Evolutionary conservation across 2,329 filamentous ascomycete species (phyloP).

Genomic region (Epicoccum nigrum): DNA sequence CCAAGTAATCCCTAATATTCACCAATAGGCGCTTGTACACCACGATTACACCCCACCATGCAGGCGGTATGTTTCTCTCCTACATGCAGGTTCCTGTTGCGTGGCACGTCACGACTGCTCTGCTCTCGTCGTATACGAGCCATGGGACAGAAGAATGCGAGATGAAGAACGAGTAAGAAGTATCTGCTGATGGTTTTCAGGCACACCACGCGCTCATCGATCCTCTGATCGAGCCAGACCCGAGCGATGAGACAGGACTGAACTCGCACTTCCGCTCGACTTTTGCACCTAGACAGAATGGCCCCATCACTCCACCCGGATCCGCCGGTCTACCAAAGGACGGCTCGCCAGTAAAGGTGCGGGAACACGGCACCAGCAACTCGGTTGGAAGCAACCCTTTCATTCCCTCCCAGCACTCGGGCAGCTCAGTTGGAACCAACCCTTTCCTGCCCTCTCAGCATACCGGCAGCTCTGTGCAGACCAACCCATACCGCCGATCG

Average conservation of each 20-base stretch:
- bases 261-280: slow-evolving; percentile 62
- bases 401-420: slow-evolving; percentile 31
- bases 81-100: neutral
- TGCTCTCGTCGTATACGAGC: neutral
- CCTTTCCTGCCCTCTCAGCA: slow-evolving; percentile 39
- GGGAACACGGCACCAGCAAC: slow-evolving; percentile 24
- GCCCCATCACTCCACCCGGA: slow-evolving; percentile 39
- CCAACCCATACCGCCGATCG: slow-evolving; percentile 53
- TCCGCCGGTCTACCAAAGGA: slow-evolving; percentile 35
- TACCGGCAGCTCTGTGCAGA: slow-evolving; percentile 48
- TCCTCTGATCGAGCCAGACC: slow-evolving; percentile 71
- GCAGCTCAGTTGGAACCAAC: slow-evolving; percentile 31
- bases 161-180: no score
- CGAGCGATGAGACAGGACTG: slow-evolving; percentile 70
- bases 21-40: slow-evolving; percentile 7
- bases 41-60: slow-evolving; percentile 7
- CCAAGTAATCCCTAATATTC: neutral
- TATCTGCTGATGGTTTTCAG: slow-evolving; percentile 49
- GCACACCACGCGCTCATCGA: slow-evolving; percentile 71
- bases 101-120: neutral
- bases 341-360: slow-evolving; percentile 4
- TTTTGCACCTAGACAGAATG: slow-evolving; percentile 45
- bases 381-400: slow-evolving; percentile 33
- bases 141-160: neutral
- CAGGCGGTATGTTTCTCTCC: slow-evolving; percentile 11